Evolutionary conservation across 352 stramenopile species (phyloP), one percentile per base, ranked within the genome.

Genomic region (Pythium folliculosum): DNA sequence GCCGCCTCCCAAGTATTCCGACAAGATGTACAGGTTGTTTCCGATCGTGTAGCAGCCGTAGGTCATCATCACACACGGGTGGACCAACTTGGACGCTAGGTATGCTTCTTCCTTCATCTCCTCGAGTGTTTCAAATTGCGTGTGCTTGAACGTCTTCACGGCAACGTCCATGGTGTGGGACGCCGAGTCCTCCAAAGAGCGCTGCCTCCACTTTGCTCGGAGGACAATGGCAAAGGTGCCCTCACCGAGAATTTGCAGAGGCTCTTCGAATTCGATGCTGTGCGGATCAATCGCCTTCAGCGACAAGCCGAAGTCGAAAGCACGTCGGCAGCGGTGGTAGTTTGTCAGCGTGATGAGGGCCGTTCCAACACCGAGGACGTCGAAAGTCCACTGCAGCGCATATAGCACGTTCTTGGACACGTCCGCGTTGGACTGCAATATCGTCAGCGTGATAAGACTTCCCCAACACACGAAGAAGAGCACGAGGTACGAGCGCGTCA

Each of bases 81-180:
- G 85, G 27, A 92, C 73, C 30, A 94, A 61, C 58, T 89, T 89
- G 8, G 83, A 94, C 37, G 85, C 88, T 27, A 94, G 57, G 44
- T 94, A 92, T 3, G 85, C 85, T 64, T 94, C 85, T 56, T 94
- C 85, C 56, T 94, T 91, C 64, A 92, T 87, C 54, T 90, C 78
- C 54, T 94, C 84, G 22, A 94, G 66, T 10, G 78, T 88, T 60
- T 91, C 83, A 23, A 91, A 88, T 50, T 90, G 80, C 5, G 78
- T 85, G 56, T 93, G 78, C 61, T 89, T 90, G 71, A 92, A 94
- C 9, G 83, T 91, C 73, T 94, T 94, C 16, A 94, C 85, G 3
- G 85, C 85, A 9, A 94, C 85, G 19, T 89, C 81, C 6, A 94
- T 71, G 1, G 81, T 90, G 17, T 73, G 68, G 4, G 75, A 71